A percentile compares a stretch with the other conserved stretches of the same genome.
Evolutionary conservation across 495 filamentous ascomycete species (phyloP).

Genomic region (Tetracladium setigerum): DNA sequence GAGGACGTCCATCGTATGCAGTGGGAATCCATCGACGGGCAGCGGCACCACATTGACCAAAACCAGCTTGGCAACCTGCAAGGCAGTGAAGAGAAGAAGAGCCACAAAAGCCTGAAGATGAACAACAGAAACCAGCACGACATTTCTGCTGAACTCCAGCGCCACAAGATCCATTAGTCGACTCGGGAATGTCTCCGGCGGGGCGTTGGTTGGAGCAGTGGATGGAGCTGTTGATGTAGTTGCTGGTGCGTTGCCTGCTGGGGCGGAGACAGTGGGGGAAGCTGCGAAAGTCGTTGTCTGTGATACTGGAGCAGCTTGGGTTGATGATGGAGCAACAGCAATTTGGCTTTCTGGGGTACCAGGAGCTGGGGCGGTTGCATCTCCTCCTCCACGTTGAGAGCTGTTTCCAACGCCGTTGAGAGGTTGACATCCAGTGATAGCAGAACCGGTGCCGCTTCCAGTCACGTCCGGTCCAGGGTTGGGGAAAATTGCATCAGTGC

Average conservation of each 20-base stretch:
- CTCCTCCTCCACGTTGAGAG: conserved; percentile 22
- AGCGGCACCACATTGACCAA: conserved; percentile 7
- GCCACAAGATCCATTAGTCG: neutral
- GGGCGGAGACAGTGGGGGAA: conserved; percentile 5
- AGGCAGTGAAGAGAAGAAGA: conserved; percentile 4
- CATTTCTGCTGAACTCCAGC: neutral
- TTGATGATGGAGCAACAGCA: neutral
- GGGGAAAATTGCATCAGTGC: conserved; percentile 53
- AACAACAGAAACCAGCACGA: conserved; percentile 3
- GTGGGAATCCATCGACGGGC: too few species aligned
- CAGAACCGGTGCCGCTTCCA: conserved; percentile 16
- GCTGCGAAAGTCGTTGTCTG: conserved; percentile 20
- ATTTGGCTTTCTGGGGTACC: conserved; percentile 12
- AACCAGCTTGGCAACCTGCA: conserved; percentile 7
- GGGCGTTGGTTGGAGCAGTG: neutral
- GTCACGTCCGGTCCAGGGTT: conserved; percentile 60
- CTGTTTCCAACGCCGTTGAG: conserved; percentile 24
- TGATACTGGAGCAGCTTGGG: conserved; percentile 4
- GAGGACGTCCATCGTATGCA: too few species aligned
- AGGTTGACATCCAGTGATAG: conserved; percentile 19
- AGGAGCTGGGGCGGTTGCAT: conserved; percentile 12
- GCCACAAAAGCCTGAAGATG: conserved; percentile 8
- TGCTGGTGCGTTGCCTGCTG: neutral
- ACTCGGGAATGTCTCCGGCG: neutral
- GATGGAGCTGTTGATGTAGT: conserved; percentile 1